phyloP scores from a whole-genome alignment of 2,329 filamentous ascomycete species.

The Colletotrichum spinosum region DNA sequence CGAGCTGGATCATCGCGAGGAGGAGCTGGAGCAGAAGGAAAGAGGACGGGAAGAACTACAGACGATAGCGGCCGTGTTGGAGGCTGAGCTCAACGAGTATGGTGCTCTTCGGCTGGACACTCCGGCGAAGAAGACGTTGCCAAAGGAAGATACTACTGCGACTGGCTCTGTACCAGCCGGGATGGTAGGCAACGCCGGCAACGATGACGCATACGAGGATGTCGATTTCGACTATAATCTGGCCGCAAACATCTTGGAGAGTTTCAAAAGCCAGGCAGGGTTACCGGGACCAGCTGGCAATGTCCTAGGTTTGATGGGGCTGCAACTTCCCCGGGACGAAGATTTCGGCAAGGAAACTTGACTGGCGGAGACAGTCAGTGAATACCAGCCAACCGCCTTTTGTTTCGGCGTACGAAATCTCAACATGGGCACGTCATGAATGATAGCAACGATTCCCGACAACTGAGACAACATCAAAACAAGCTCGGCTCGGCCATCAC shows the following conservation, averaged over 20 bases:
- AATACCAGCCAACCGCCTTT: too few relatives aligned
- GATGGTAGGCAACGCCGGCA: conserved; percentile 45
- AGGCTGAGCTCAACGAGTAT: conserved; percentile 76
- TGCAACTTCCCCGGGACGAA: conserved; percentile 84
- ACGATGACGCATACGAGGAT: conserved; percentile 66
- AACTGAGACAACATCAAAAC: too few relatives aligned
- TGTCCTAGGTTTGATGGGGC: conserved; percentile 86
- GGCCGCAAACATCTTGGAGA: conserved; percentile 90
- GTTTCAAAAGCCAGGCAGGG: conserved; percentile 90
- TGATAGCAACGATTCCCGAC: too few relatives aligned
- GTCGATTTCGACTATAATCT: conserved; percentile 88
- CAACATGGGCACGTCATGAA: too few relatives aligned
- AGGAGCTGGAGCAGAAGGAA: not conserved
- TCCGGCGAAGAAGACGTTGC: conserved; percentile 46
- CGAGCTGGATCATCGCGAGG: conserved; percentile 40
- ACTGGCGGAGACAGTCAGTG: not conserved
- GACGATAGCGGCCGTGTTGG: conserved; percentile 76
- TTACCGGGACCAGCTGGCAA: conserved; percentile 89
- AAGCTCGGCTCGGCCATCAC: too few relatives aligned
- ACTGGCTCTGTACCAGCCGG: not conserved
- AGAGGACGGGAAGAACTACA: conserved; percentile 67
- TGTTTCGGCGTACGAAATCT: too few relatives aligned
- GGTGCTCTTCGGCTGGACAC: conserved; percentile 72
- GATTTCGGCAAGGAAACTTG: conserved; percentile 56
- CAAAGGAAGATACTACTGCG: conserved; percentile 9